Conservation (phyloP, 2,329 filamentous ascomycete genomes). For the Fusarium hainanense region DNA sequence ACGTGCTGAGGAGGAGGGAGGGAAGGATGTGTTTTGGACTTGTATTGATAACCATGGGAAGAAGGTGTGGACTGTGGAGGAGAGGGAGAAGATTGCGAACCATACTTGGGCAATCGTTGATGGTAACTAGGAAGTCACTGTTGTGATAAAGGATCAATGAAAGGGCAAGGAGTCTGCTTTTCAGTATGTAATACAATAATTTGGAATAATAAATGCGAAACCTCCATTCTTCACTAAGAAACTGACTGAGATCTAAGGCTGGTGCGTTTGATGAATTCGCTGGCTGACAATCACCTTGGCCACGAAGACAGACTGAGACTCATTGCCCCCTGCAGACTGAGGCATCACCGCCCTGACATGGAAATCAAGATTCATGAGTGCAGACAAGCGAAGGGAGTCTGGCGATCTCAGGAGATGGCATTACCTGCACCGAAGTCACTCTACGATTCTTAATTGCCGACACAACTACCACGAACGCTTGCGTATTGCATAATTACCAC, state of each 20-base stretch:
- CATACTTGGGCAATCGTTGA: constrained; percentile 50
- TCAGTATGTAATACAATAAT: not conserved
- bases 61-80: constrained; percentile 47
- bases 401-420: no score
- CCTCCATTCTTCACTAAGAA: no score
- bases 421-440: not conserved
- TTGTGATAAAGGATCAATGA: not conserved
- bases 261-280: no score
- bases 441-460: not conserved
- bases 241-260: no score
- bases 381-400: no score
- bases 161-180: not conserved
- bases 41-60: constrained; percentile 45
- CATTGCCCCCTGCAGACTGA: no score
- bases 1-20: not conserved
- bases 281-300: no score
- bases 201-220: not conserved
- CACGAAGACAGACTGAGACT: no score
- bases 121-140: not conserved
- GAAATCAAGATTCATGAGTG: no score
- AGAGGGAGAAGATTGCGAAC: constrained; percentile 44
- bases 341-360: no score
- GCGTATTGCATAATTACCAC: accelerated
- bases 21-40: constrained; percentile 42
- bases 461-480: not conserved